Evolutionary conservation across 2,329 filamentous ascomycete species (phyloP), one percentile per base, ranked within the genome.

Genomic region (Pestalotiopsis sp.): DNA sequence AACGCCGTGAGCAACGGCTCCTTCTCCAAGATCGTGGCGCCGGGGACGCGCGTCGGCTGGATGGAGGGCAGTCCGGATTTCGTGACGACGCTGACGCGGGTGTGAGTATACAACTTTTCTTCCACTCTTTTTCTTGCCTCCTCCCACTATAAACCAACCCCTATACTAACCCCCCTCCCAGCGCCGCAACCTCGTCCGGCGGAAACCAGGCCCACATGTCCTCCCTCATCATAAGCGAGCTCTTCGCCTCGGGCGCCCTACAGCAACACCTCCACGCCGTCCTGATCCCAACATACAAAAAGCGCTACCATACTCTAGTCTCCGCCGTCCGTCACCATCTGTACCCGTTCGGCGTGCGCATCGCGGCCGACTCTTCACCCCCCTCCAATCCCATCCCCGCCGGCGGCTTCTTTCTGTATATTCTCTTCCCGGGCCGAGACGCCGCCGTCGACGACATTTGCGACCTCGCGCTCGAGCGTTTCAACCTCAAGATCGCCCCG

Each of bases 1-100:
- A 90, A 92, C 73, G 82, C 85, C 2, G 82, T 88, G 40, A 91
- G 89, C 70, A 92, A 92, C 73, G 90, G 89, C 6, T 90, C 86
- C 23, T 92, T 92, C 76, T 90, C 87, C 71, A 93, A 92, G 76
- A 85, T 92, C 27, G 82, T 87, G 56, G 90, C 85, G 0, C 89
- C 90, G 0, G 66, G 66, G 23, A 41, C 61, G n/a, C 57, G 66
- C 4, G 25, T 56, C 14, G 66, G 66, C 11, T 67, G 66, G 66
- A 56, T 67, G 56, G 90, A 92, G 77, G 86, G 84, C 4, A 87
- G 86, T 12, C 38, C 66, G 56, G 57, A 56, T 4, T 67, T 67
- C 4, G 59, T 36, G 20, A 20, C n/a, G 58, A 38, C 11, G 4
- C n/a, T 67, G 57, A 36, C 45, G 14, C 52, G 56, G 7, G 65